Evolutionary conservation across 805 yeast species (phyloP), one percentile per base, ranked within the genome.

Genomic region (Torulaspora microellipsoides): DNA sequence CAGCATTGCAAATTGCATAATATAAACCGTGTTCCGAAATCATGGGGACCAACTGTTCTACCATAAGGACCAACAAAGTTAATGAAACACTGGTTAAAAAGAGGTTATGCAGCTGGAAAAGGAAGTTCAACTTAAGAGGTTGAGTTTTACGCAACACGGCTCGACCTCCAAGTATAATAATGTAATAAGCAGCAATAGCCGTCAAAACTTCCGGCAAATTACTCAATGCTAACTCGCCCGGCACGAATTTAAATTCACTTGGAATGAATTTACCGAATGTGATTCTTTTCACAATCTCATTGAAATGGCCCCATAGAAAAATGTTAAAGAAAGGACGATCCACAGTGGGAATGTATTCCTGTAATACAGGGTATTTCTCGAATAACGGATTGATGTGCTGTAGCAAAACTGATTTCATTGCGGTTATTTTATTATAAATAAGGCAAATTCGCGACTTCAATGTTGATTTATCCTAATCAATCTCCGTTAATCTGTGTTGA

Each of bases 21-120:
- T 84, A 83, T 13, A 91, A 42, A 11, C 98, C 98, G 60, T 90
- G 78, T 49, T 73, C 63, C 55, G 69, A 72, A 50, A 89, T 66
- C 58, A 86, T 81, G 32, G 98, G 97, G 38, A 86, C 60, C 52
- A 90, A 66, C 70, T 93, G 98, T 71, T 91, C 99, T 42, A 84
- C 64, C 62, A 84, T 71, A 56, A 91, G 77, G 31, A 82, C 55
- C 54, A 89, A 72, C 60, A 91, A 72, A 14, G 71, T 56, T 46
- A 82, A 73, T 8, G 96, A 86, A 36, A 81, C 70, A 15, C 75
- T 46, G 10, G 97, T 87, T 60, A 91, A 75, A 30, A 78, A 57
- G 47, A 89, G 63, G 70, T 91, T 91, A 68, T 91, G 98, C 48
- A 88, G 58, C 70, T 89, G 95, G 74, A 88, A 90, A 48, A 89